Conservation (phyloP, 208 protist species). For the Crithidia brevicula region DNA sequence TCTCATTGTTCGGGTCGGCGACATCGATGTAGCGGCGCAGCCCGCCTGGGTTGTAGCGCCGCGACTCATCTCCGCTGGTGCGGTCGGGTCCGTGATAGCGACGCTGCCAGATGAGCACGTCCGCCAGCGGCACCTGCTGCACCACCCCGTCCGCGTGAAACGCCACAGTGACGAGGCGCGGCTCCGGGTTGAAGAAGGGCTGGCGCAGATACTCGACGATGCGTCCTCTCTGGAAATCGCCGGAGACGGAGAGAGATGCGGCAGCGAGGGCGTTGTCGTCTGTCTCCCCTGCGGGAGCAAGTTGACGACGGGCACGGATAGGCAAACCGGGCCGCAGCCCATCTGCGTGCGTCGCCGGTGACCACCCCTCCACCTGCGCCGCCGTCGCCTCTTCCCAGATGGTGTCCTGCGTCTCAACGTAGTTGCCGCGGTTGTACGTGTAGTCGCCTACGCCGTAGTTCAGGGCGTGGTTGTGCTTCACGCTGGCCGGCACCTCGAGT, state of each 20-base stretch:
- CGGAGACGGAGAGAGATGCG: slow-evolving; percentile 16
- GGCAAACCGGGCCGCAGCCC: slow-evolving; percentile 69
- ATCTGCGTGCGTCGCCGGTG: slow-evolving; percentile 86
- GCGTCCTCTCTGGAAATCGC: slow-evolving; percentile 71
- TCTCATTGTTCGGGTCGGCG: slow-evolving; percentile 76
- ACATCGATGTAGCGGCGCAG: slow-evolving; percentile 86
- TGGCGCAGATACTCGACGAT: slow-evolving; percentile 75
- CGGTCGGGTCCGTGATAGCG: slow-evolving; percentile 85
- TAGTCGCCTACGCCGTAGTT: slow-evolving; percentile 86
- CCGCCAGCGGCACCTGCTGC: slow-evolving; percentile 66
- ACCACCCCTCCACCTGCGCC: slow-evolving; percentile 78
- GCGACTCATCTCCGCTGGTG: slow-evolving; percentile 76
- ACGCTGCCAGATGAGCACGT: slow-evolving; percentile 88
- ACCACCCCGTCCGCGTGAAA: slow-evolving; percentile 68
- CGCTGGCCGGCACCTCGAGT: slow-evolving; percentile 58
- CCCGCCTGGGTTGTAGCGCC: slow-evolving; percentile 62
- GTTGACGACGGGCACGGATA: slow-evolving; percentile 69
- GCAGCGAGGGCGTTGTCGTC: not conserved
- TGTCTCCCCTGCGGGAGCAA: slow-evolving; percentile 4
- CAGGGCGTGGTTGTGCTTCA: slow-evolving; percentile 66
- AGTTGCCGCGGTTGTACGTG: slow-evolving; percentile 89
- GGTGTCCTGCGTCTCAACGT: slow-evolving; percentile 88
- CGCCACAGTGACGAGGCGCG: slow-evolving; percentile 71
- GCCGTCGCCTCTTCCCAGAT: slow-evolving; percentile 86
- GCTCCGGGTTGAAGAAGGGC: slow-evolving; percentile 89